phyloP scores from a whole-genome alignment of 345 rosid genomes.

The Lagerstroemia speciosa region DNA sequence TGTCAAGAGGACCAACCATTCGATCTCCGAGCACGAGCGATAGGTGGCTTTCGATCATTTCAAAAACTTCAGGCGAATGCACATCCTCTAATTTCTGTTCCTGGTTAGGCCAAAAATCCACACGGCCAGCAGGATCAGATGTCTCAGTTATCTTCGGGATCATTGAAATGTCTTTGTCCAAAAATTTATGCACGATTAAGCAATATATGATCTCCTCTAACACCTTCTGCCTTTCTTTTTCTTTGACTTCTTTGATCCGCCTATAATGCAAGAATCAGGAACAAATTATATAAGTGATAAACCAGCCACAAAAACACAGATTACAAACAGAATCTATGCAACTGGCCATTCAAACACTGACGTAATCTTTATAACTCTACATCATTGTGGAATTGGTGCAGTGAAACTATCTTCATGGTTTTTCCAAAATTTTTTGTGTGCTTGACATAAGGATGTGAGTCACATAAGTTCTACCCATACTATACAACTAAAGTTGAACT shows the following conservation, averaged over 20 bases:
- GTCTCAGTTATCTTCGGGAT: slow-evolving; percentile 58
- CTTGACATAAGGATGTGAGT: background rate
- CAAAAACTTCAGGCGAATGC: slow-evolving; percentile 88
- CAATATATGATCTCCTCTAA: slow-evolving; percentile 83
- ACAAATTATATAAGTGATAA: background rate
- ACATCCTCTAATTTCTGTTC: slow-evolving; percentile 72
- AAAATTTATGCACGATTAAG: slow-evolving; percentile 63
- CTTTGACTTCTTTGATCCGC: slow-evolving; percentile 84
- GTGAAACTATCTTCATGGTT: background rate
- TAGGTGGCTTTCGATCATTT: slow-evolving; percentile 86
- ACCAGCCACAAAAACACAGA: background rate
- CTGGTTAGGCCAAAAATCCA: slow-evolving; percentile 94
- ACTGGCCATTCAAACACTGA: background rate
- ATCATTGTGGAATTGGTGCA: background rate
- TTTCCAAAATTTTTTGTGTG: background rate
- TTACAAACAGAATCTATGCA: background rate
- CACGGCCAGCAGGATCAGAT: slow-evolving; percentile 67
- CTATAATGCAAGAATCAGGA: slow-evolving; percentile 16
- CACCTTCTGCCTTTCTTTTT: slow-evolving; percentile 54
- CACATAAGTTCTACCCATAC: background rate
- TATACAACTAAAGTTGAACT: background rate
- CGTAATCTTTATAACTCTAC: background rate
- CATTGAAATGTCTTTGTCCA: slow-evolving; percentile 60
- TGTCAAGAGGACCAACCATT: slow-evolving; percentile 58
- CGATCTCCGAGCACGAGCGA: slow-evolving; percentile 72